Evolutionary conservation across 257 asterid species (phyloP).

Genomic region (Leptodermis oblonga): DNA sequence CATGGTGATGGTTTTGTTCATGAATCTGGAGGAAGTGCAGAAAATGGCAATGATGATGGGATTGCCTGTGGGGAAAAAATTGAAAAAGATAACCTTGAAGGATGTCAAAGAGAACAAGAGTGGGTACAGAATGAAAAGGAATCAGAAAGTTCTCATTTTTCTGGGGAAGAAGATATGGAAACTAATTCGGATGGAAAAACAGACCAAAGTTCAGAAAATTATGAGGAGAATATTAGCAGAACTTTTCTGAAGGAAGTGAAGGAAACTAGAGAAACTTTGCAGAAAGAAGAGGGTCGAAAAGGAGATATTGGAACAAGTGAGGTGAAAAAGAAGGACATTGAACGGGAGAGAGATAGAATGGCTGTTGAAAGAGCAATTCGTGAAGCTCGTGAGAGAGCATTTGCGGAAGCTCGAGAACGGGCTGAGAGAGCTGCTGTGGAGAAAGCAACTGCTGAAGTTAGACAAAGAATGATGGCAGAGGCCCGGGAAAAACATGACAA

Average conservation of each 20-base stretch:
- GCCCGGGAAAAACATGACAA: slow-evolving; percentile 66
- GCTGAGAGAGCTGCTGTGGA: slow-evolving; percentile 92
- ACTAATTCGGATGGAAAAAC: slow-evolving; percentile 30
- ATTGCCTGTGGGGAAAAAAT: slow-evolving; percentile 29
- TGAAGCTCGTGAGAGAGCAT: slow-evolving; percentile 97
- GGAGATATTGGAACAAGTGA: slow-evolving; percentile 49
- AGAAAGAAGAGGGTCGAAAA: slow-evolving; percentile 27
- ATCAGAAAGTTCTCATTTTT: slow-evolving; percentile 27
- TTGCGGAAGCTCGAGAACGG: slow-evolving; percentile 87
- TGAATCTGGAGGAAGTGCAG: slow-evolving; percentile 36
- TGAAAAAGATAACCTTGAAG: slow-evolving; percentile 24
- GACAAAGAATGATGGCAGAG: slow-evolving; percentile 63
- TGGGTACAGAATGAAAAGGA: slow-evolving; percentile 28
- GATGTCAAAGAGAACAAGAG: slow-evolving; percentile 24
- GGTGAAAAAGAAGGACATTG: slow-evolving; percentile 68
- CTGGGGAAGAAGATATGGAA: slow-evolving; percentile 30
- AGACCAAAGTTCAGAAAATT: slow-evolving; percentile 28
- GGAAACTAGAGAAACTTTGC: slow-evolving; percentile 37
- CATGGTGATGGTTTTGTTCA: slow-evolving; percentile 26
- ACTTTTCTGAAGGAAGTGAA: slow-evolving; percentile 24
- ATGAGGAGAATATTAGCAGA: slow-evolving; percentile 28
- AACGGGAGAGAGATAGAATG: slow-evolving; percentile 65
- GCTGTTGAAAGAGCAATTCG: slow-evolving; percentile 91
- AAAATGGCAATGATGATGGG: slow-evolving; percentile 21
- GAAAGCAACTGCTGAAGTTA: slow-evolving; percentile 77